Evolutionary conservation across 306 rosid genomes (phyloP).

Genomic region (Medicago arabica): DNA sequence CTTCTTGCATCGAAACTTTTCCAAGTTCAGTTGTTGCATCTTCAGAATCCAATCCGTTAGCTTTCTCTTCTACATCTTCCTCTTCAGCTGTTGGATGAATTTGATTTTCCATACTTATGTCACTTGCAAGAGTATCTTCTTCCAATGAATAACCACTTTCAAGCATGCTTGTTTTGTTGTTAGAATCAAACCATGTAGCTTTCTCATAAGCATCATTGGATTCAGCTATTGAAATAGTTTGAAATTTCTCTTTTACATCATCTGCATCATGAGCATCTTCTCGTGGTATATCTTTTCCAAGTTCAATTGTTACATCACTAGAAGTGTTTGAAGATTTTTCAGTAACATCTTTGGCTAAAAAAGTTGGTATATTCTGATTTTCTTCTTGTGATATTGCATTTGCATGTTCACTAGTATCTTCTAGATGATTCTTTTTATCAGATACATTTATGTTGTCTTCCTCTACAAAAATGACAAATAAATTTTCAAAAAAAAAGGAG

Average conservation of each 20-base stretch:
- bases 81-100: slow-evolving; percentile 34
- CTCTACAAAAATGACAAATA: slow-evolving; percentile 52
- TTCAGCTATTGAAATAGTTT: slow-evolving; percentile 43
- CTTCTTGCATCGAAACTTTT: slow-evolving; percentile 38
- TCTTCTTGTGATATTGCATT: slow-evolving; percentile 46
- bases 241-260: slow-evolving; percentile 47
- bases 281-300: slow-evolving; percentile 2
- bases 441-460: slow-evolving; percentile 54
- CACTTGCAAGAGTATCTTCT: slow-evolving; percentile 21
- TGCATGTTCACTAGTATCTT: slow-evolving; percentile 36
- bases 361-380: slow-evolving; percentile 40
- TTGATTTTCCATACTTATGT: slow-evolving; percentile 34
- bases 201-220: slow-evolving; percentile 26
- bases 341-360: slow-evolving; percentile 31
- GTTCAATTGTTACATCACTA: slow-evolving; percentile 43
- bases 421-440: slow-evolving; percentile 26
- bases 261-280: slow-evolving; percentile 24
- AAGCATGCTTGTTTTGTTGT: background rate
- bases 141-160: background rate
- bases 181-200: background rate
- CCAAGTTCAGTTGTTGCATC: slow-evolving; percentile 39
- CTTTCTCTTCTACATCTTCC: slow-evolving; percentile 33
- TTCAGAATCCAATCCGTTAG: background rate
- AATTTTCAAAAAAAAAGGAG: background rate
- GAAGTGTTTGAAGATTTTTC: slow-evolving; percentile 41